Evolutionary conservation across 192 early-diverging fungal species (phyloP), one percentile per base, ranked within the genome.

Genomic region (Cetraspora pellucida): DNA sequence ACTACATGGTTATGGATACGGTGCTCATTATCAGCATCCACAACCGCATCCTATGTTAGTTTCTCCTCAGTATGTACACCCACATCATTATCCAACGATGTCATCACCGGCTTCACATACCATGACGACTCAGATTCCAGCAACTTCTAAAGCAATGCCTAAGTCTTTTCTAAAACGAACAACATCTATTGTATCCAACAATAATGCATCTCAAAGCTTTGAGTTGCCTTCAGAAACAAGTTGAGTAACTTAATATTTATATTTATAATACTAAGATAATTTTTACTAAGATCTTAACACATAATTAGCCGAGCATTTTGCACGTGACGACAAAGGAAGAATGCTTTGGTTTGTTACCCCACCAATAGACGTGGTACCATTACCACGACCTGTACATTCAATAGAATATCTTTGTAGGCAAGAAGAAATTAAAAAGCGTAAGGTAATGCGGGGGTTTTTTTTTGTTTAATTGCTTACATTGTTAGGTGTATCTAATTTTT

Each of bases 291-390:
- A 27, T 65, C 31, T 17, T 28, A n/a, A 11, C 17, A 25, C 19
- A 37, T 65, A 46, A 25, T 45, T 25, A 57, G 58, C 77, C 8
- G 77, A 78, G 19, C 31, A 78, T 52, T 80, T 84, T 78, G 73
- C 63, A 3, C 77, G 80, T 67, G 80, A 80, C 43, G 79, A 80
- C 27, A 77, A 79, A 46, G 79, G 79, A 0, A 74, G 81, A 16
- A 75, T 84, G 10, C 72, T 84, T 23, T 84, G 83, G 83, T 84
- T 84, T 67, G 72, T 79, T 25, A 65, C 78, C 11, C 83, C 83
- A 45, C 83, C 83, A n/a, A 11, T 84, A 31, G 80, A 84, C 77
- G 80, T 84, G 30, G 65, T 78, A 21, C 78, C 78, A 10, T 10
- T 84, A 21, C 74, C 80, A 13, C 65, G 70, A 70, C 83, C 83